These are phyloP conservation scores for Trifolium repens DNA, from an alignment of 306 rosid genomes.

Conservation along the genomic window DNA sequence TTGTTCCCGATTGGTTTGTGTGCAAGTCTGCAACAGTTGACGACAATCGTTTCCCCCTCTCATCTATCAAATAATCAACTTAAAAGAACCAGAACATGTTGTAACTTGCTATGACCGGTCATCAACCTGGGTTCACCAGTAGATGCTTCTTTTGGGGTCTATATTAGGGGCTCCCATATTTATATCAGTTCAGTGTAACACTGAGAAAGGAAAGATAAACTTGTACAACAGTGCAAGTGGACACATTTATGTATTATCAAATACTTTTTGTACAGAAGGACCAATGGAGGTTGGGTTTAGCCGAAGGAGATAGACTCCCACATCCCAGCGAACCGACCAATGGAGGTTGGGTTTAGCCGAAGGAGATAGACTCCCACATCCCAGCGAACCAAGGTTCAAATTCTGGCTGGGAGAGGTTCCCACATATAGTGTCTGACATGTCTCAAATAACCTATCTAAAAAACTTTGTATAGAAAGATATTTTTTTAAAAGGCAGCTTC, in stretches of 20 bases:
- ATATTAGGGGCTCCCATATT: too few relatives aligned
- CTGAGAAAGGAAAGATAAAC: background rate
- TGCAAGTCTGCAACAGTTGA: too few relatives aligned
- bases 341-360: background rate
- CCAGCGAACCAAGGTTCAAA: background rate
- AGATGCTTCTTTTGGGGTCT: too few relatives aligned
- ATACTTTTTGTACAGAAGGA: background rate
- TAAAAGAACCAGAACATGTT: too few relatives aligned
- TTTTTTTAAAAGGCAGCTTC: background rate
- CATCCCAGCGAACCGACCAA: background rate
- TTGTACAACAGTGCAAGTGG: background rate
- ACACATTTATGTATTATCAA: background rate
- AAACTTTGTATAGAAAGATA: constrained; percentile 1
- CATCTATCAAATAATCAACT: too few relatives aligned
- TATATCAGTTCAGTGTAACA: background rate
- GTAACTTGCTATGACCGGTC: too few relatives aligned
- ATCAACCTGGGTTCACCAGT: too few relatives aligned
- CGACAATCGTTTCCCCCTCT: too few relatives aligned
- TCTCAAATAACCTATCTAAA: background rate
- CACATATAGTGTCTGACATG: background rate
- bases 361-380: background rate
- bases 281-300: background rate
- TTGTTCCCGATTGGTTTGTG: too few relatives aligned
- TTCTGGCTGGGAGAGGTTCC: background rate
- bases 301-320: background rate